These are phyloP conservation scores for Colletotrichum acutatum DNA, from an alignment of 2,329 filamentous ascomycete species.

Conservation along the genomic window DNA sequence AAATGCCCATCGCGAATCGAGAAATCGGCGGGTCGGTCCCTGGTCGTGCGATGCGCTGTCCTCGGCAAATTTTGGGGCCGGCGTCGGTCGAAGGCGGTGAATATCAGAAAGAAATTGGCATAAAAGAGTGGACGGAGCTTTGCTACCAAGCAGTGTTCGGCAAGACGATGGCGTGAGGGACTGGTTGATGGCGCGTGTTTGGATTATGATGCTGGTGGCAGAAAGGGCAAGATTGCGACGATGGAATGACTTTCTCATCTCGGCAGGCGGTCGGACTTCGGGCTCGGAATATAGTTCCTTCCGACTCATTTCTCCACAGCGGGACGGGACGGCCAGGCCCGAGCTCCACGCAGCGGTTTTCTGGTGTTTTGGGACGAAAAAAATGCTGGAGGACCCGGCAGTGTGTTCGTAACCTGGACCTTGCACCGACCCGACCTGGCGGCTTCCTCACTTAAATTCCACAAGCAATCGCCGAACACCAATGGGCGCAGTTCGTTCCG, in stretches of 20 bases:
- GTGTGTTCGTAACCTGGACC: constrained; percentile 32
- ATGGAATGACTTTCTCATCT: constrained; percentile 27
- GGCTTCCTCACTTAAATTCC: constrained; percentile 10
- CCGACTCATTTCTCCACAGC: constrained; percentile 20
- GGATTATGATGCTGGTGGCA: constrained; percentile 38
- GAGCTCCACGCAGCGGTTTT: constrained; percentile 29
- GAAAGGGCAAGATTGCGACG: constrained; percentile 30
- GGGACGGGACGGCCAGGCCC: constrained; percentile 35
- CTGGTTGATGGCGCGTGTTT: constrained; percentile 31
- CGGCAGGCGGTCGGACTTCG: constrained; percentile 23
- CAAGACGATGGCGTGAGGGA: constrained; percentile 8
- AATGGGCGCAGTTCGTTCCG: background rate
- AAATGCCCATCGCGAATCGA: constrained; percentile 63
- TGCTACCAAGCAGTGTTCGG: constrained; percentile 1
- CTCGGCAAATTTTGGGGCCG: background rate
- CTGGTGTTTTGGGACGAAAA: constrained; percentile 32
- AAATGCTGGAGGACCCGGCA: constrained; percentile 27
- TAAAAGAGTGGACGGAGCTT: constrained; percentile 30
- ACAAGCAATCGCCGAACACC: constrained; percentile 8
- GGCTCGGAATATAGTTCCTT: background rate
- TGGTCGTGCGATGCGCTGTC: constrained; percentile 1
- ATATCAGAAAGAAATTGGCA: background rate
- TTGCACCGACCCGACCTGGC: constrained; percentile 30
- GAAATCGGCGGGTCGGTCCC: background rate
- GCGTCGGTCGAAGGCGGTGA: background rate